Percentiles rank a stretch among this genome's conserved stretches.
phyloP scores from a whole-genome alignment of 2,329 filamentous ascomycete species.

The Penicillium sclerotigenum region DNA sequence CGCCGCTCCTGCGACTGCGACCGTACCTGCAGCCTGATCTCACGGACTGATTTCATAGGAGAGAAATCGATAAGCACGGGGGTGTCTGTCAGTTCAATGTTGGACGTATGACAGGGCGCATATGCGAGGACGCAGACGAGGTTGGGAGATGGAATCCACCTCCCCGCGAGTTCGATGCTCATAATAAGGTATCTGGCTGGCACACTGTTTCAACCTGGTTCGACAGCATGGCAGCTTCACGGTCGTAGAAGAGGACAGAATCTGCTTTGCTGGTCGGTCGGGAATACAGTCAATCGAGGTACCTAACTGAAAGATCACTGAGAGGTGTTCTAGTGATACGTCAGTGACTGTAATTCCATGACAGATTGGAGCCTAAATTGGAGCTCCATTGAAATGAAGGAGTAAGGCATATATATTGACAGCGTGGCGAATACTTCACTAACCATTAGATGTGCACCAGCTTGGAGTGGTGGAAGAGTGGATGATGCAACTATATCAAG shows the following conservation, averaged over 20 bases:
- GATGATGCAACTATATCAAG: not conserved
- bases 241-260: not conserved
- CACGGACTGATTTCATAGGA: not conserved
- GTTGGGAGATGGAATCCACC: not conserved
- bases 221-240: not conserved
- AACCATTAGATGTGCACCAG: not conserved
- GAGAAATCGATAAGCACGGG: not conserved
- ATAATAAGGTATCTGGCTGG: not conserved
- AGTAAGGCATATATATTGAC: not conserved
- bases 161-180: not conserved
- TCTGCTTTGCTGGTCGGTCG: not conserved
- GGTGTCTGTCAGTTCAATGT: not conserved
- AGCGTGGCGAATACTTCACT: not conserved
- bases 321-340: not conserved
- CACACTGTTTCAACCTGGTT: not conserved
- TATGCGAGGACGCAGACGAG: not conserved
- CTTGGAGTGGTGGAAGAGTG: not conserved
- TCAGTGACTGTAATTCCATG: not conserved
- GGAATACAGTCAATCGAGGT: not conserved
- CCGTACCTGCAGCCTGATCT: not conserved
- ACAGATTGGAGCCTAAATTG: not conserved
- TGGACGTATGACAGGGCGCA: not conserved
- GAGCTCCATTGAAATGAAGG: not conserved
- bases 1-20: not conserved
- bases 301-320: not conserved